Evolutionary conservation across 441 rosid genomes (phyloP).

Genomic region (Cnidoscolus chayamansa): DNA sequence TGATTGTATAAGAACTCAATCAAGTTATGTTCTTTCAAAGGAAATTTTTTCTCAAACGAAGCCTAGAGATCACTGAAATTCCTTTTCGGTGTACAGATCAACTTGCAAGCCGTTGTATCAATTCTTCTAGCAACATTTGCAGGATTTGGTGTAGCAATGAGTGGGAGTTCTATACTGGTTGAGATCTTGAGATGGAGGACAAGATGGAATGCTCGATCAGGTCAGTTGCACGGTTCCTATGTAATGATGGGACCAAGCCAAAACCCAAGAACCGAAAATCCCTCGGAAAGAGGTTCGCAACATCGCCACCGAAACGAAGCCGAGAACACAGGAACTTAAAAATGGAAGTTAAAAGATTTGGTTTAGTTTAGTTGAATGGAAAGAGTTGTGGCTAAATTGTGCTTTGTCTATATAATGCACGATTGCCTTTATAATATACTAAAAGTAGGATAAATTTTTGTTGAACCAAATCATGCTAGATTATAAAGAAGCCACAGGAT

Average conservation of each 20-base stretch:
- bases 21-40: too few relatives aligned
- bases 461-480: neutral
- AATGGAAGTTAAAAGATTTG: conserved; percentile 6
- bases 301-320: conserved; percentile 16
- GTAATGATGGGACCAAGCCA: conserved; percentile 35
- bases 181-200: conserved; percentile 70
- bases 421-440: conserved; percentile 15
- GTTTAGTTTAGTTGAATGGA: conserved; percentile 6
- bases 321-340: conserved; percentile 33
- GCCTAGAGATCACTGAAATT: neutral
- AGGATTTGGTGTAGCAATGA: conserved; percentile 79
- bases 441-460: conserved; percentile 11
- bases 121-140: conserved; percentile 72
- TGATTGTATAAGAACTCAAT: too few relatives aligned
- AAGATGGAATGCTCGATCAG: conserved; percentile 38
- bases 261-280: conserved; percentile 39
- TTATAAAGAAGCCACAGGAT: neutral
- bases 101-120: conserved; percentile 60
- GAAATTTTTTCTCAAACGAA: too few relatives aligned
- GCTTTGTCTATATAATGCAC: neutral
- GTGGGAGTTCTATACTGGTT: conserved; percentile 73
- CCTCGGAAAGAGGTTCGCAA: conserved; percentile 24
- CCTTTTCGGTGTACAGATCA: conserved; percentile 37
- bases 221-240: conserved; percentile 37
- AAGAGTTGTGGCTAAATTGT: neutral